Conservation (phyloP, 441 rosid genomes). For the Pelargonium cotyledonis region DNA sequence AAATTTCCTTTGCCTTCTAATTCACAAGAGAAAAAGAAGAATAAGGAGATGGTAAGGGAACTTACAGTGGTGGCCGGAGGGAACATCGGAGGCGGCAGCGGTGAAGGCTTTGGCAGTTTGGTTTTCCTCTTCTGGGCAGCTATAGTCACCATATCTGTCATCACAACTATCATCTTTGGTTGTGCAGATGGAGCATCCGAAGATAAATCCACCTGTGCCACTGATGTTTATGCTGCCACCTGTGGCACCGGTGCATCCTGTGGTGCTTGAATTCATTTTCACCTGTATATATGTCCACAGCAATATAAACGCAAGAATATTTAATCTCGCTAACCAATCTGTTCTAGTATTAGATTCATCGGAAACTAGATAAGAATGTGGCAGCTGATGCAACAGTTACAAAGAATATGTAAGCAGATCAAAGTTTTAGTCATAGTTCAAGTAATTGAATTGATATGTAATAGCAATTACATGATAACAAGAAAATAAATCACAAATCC, state of each 20-base stretch:
- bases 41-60: slow-evolving; percentile 2
- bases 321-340: no score
- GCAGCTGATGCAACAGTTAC: not conserved
- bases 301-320: not conserved
- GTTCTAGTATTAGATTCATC: not conserved
- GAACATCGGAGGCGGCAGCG: not conserved
- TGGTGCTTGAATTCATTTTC: slow-evolving; percentile 4
- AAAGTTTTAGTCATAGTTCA: no score
- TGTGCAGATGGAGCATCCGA: slow-evolving; percentile 9
- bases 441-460: not conserved
- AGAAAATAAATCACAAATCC: not conserved
- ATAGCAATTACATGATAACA: not conserved
- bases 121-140: slow-evolving; percentile 8
- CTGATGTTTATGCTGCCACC: not conserved
- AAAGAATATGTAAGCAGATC: no score
- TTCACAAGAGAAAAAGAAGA: not conserved
- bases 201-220: not conserved
- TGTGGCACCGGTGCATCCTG: not conserved
- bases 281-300: slow-evolving; percentile 1
- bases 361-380: not conserved
- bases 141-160: not conserved
- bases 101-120: slow-evolving; percentile 4
- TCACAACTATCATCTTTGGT: not conserved
- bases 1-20: not conserved
- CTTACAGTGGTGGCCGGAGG: not conserved